Conservation (phyloP, 208 protist genomes). For the Pavlovales sp. region DNA sequence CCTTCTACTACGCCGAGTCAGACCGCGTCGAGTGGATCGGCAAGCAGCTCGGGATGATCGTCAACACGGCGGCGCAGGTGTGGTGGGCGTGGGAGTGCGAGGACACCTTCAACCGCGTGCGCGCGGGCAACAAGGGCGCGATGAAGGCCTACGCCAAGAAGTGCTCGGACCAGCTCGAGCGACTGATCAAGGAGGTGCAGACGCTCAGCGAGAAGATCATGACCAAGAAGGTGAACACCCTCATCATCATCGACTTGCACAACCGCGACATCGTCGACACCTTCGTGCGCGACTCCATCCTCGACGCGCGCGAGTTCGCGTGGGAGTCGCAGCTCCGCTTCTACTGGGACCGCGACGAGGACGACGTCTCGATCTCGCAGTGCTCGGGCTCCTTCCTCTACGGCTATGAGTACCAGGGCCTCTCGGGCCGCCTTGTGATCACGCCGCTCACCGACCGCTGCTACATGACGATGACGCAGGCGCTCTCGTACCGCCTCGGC, state of each 20-base stretch:
- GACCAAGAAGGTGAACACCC: conserved; percentile 96
- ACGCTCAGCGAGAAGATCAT: conserved; percentile 77
- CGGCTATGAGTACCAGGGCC: conserved; percentile 98
- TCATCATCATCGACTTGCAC: conserved; percentile 99
- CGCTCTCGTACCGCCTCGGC: conserved; percentile 91
- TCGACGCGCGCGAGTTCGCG: conserved; percentile 94
- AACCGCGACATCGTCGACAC: conserved; percentile 95
- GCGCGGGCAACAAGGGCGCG: conserved; percentile 76
- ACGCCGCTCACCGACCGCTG: conserved; percentile 97
- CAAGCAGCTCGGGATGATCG: conserved; percentile 89
- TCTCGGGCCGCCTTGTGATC: conserved; percentile 97
- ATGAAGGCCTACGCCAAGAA: conserved; percentile 88
- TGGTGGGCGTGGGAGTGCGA: conserved; percentile 98
- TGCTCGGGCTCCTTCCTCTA: conserved; percentile 92
- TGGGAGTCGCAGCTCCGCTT: conserved; percentile 98
- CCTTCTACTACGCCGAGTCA: conserved; percentile 93
- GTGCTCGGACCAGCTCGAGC: conserved; percentile 83
- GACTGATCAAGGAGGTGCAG: conserved; percentile 90
- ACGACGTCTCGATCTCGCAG: conserved; percentile 91
- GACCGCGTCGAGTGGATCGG: conserved; percentile 87
- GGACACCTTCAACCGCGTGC: conserved; percentile 80
- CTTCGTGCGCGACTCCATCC: conserved; percentile 94
- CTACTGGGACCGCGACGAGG: conserved; percentile 89
- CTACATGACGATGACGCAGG: conserved; percentile 98
- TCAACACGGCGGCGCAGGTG: conserved; percentile 90